A percentile compares a stretch with the other conserved stretches of the same genome.
phyloP scores from a whole-genome alignment of 306 rosid genomes.

The Citrullus mucosospermus region DNA sequence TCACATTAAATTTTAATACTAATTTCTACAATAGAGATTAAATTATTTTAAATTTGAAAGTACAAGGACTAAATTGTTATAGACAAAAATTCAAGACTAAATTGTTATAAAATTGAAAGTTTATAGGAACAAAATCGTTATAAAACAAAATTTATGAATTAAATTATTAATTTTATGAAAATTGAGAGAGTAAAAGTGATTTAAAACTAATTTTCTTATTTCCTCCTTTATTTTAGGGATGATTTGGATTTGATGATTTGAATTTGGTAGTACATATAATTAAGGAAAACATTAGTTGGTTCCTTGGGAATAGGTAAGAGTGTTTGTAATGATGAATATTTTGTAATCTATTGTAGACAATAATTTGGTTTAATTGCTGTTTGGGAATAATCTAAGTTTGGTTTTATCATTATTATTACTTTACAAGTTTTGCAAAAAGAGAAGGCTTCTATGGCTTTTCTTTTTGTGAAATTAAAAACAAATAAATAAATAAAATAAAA shows the following conservation, averaged over 20 bases:
- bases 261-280: background rate
- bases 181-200: no score
- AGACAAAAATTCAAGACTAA: no score
- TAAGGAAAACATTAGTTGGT: background rate
- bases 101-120: no score
- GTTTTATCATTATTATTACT: background rate
- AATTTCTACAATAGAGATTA: no score
- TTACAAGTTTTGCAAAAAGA: background rate
- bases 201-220: no score
- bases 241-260: background rate
- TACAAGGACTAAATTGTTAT: no score
- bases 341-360: background rate
- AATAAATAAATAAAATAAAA: background rate
- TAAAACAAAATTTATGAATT: no score
- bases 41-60: no score
- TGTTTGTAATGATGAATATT: background rate
- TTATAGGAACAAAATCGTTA: no score
- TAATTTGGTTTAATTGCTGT: background rate
- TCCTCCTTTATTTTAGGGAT: background rate
- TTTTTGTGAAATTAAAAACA: background rate
- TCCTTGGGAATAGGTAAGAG: background rate
- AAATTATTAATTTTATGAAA: no score
- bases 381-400: background rate
- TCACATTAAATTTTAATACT: no score
- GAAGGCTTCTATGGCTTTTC: background rate